Evolutionary conservation across 305 asterid species (phyloP).

Genomic region (Fraxinus baroniana): DNA sequence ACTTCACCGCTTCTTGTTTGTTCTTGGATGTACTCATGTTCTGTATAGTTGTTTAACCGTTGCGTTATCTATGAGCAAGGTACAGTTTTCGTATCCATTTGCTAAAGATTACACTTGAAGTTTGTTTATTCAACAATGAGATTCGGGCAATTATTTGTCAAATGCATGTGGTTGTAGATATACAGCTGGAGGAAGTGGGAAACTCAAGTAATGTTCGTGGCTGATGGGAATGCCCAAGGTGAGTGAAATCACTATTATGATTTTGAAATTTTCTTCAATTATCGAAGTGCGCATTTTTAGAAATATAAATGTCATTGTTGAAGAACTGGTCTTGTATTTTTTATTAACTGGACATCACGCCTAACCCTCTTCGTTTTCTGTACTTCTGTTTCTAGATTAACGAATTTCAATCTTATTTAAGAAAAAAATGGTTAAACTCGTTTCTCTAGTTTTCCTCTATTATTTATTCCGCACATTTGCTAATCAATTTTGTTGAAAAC

Average conservation of each 20-base stretch:
- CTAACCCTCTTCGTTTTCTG: background rate
- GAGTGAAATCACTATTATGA: conserved; percentile 11
- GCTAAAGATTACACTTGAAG: background rate
- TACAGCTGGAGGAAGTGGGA: conserved; percentile 99
- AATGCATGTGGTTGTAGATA: conserved; percentile 46
- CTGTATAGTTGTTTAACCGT: conserved; percentile 72
- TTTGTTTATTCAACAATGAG: background rate
- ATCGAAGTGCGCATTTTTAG: background rate
- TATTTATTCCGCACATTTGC: background rate
- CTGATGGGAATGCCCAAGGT: conserved; percentile 59
- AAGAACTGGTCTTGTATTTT: background rate
- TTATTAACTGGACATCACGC: background rate
- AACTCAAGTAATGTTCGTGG: conserved; percentile 48
- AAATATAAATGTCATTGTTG: background rate
- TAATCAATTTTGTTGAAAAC: background rate
- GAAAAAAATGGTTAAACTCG: background rate
- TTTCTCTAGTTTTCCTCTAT: background rate
- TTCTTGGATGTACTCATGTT: conserved; percentile 83
- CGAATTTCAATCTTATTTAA: background rate
- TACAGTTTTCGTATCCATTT: conserved; percentile 16
- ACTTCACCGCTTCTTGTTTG: conserved; percentile 83
- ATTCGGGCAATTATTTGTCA: background rate
- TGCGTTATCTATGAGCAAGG: conserved; percentile 83
- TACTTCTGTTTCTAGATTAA: background rate
- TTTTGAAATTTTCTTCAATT: background rate